Conservation (phyloP, 345 rosid genomes). For the Xanthoceras sorbifolium region DNA sequence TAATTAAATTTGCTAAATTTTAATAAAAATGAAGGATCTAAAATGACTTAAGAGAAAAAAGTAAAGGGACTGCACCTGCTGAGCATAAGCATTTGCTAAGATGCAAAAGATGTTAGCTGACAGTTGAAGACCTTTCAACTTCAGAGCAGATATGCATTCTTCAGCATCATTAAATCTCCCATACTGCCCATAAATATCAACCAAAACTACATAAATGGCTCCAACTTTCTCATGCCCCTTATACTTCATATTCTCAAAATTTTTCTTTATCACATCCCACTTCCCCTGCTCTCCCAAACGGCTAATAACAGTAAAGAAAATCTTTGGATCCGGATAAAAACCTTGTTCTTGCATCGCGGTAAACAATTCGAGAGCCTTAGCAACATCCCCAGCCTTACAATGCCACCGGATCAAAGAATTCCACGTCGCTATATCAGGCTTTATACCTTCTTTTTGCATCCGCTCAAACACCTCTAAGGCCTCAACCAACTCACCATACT, state of each 20-base stretch:
- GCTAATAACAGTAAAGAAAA: conserved; percentile 51
- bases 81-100: conserved; percentile 79
- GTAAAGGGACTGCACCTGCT: conserved; percentile 46
- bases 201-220: conserved; percentile 53
- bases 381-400: conserved; percentile 51
- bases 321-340: conserved; percentile 62
- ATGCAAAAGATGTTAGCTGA: conserved; percentile 54
- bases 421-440: conserved; percentile 63
- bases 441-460: conserved; percentile 48
- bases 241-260: conserved; percentile 42
- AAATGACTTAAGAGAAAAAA: neutral
- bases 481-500: conserved; percentile 59
- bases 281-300: conserved; percentile 66
- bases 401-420: conserved; percentile 66
- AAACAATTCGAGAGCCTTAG: conserved; percentile 52
- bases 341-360: conserved; percentile 63
- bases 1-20: neutral
- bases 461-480: conserved; percentile 49
- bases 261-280: conserved; percentile 51
- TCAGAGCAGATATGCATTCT: conserved; percentile 56
- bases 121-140: conserved; percentile 49
- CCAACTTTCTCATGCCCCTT: conserved; percentile 44
- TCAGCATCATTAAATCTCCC: conserved; percentile 55
- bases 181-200: conserved; percentile 63
- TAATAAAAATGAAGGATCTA: neutral